Percentiles rank a stretch among this genome's conserved stretches.
phyloP scores from a whole-genome alignment of 179 eudicot species.

The Heliamphora pulchella region DNA sequence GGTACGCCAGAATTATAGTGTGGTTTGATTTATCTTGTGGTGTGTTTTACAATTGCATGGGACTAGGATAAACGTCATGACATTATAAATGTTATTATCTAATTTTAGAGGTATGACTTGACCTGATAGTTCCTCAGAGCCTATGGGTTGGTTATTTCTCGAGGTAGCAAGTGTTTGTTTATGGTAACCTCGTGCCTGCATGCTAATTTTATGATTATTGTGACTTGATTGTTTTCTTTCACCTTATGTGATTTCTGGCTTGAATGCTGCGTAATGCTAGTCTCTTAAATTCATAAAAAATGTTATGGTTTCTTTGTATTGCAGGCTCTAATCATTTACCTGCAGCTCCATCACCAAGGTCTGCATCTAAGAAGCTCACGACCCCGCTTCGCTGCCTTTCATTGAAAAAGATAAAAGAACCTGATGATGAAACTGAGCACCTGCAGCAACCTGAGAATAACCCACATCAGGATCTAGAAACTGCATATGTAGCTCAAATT shows the following conservation, averaged over 20 bases:
- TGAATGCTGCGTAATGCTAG: neutral
- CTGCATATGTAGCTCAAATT: constrained; percentile 75
- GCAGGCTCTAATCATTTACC: constrained; percentile 48
- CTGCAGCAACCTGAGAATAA: constrained; percentile 54
- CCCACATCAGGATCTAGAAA: constrained; percentile 72
- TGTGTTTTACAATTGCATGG: neutral
- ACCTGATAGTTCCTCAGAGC: neutral
- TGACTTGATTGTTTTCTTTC: neutral
- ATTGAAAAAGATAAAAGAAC: constrained; percentile 54
- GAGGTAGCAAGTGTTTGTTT: too few relatives aligned
- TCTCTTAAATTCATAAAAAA: neutral
- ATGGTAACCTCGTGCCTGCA: neutral
- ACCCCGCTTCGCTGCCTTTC: constrained; percentile 83
- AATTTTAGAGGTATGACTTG: neutral
- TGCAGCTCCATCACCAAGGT: constrained; percentile 67
- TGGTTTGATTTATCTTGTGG: neutral
- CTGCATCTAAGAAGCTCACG: constrained; percentile 64
- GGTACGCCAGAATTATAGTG: neutral
- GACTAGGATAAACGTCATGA: neutral
- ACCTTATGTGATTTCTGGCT: neutral
- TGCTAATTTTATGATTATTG: constrained; percentile 2
- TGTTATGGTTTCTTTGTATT: constrained; percentile 1
- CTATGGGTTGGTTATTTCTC: neutral
- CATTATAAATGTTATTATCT: neutral
- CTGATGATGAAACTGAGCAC: constrained; percentile 65